Percentiles rank a stretch among this genome's conserved stretches.
These are phyloP conservation scores for Pseudonectria buxi DNA, from an alignment of 2,329 filamentous ascomycete species.

Conservation along the genomic window DNA sequence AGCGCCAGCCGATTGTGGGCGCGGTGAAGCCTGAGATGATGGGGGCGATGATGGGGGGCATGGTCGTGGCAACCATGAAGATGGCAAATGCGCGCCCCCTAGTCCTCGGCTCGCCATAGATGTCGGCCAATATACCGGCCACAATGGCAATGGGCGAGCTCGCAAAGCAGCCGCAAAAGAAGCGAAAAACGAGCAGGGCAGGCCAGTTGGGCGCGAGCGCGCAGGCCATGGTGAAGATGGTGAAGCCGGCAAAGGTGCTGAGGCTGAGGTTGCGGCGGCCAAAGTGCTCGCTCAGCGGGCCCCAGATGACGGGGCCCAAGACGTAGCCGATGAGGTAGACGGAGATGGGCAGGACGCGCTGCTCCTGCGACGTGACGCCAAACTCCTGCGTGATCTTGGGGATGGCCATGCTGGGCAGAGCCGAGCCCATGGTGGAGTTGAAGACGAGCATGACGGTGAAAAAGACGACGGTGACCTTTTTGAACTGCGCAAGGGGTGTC, in stretches of 20 bases:
- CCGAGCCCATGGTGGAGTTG: conserved; percentile 61
- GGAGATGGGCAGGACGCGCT: conserved; percentile 52
- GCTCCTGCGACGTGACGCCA: conserved; percentile 39
- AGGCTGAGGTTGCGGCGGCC: conserved; percentile 45
- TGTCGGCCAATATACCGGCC: conserved; percentile 58
- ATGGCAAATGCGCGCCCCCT: conserved; percentile 55
- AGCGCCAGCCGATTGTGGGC: conserved; percentile 56
- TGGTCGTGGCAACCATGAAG: conserved; percentile 59
- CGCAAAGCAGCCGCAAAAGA: conserved; percentile 47
- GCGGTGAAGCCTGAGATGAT: conserved; percentile 58
- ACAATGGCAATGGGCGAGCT: conserved; percentile 56
- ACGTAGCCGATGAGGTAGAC: conserved; percentile 60
- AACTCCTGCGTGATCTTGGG: conserved; percentile 53
- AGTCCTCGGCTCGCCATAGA: conserved; percentile 45
- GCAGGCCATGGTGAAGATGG: conserved; percentile 48
- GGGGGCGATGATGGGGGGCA: conserved; percentile 60
- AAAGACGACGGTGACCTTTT: conserved; percentile 48
- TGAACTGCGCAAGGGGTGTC: conserved; percentile 29
- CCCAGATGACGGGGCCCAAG: conserved; percentile 54
- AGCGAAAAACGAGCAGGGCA: conserved; percentile 47
- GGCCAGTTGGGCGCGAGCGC: conserved; percentile 47
- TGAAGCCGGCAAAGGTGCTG: conserved; percentile 41
- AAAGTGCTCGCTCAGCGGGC: conserved; percentile 59
- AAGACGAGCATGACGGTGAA: conserved; percentile 53
- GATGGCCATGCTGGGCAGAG: conserved; percentile 57